Evolutionary conservation across 768 basidiomycete species (phyloP).

Genomic region (Suillus hirtellus): DNA sequence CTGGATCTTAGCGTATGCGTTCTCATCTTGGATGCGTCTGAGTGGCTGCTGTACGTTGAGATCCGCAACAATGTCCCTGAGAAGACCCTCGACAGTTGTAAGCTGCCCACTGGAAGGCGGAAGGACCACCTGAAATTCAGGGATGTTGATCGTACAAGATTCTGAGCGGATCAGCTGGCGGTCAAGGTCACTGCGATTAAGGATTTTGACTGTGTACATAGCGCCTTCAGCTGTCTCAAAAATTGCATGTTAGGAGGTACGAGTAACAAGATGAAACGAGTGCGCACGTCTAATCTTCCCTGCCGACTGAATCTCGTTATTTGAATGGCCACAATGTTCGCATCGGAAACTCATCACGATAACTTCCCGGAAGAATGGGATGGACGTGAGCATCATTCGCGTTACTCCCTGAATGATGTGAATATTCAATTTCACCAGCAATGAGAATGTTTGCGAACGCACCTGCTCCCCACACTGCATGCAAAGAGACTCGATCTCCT

Average conservation of each 20-base stretch:
- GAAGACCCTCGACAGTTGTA: conserved; percentile 93
- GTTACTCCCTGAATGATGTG: conserved; percentile 69
- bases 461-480: conserved; percentile 94
- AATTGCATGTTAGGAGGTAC: background rate
- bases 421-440: conserved; percentile 3
- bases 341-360: conserved; percentile 97
- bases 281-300: conserved; percentile 77
- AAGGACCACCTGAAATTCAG: conserved; percentile 88
- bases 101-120: conserved; percentile 91
- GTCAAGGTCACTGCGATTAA: conserved; percentile 75
- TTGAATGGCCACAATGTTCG: conserved; percentile 83
- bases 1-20: conserved; percentile 73
- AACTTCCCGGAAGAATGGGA: conserved; percentile 93
- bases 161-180: conserved; percentile 92
- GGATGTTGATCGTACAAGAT: conserved; percentile 77
- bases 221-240: conserved; percentile 70
- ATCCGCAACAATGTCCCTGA: conserved; percentile 81
- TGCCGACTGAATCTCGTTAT: conserved; percentile 95
- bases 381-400: conserved; percentile 84
- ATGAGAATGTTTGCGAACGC: conserved; percentile 24
- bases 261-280: background rate
- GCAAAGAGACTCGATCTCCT: conserved; percentile 89
- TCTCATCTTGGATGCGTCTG: conserved; percentile 75
- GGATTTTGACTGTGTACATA: conserved; percentile 77
- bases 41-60: conserved; percentile 81